Percentiles rank a stretch among this genome's conserved stretches.
These are phyloP conservation scores for Polyporus arcularius DNA, from an alignment of 768 basidiomycete species.

Conservation along the genomic window DNA sequence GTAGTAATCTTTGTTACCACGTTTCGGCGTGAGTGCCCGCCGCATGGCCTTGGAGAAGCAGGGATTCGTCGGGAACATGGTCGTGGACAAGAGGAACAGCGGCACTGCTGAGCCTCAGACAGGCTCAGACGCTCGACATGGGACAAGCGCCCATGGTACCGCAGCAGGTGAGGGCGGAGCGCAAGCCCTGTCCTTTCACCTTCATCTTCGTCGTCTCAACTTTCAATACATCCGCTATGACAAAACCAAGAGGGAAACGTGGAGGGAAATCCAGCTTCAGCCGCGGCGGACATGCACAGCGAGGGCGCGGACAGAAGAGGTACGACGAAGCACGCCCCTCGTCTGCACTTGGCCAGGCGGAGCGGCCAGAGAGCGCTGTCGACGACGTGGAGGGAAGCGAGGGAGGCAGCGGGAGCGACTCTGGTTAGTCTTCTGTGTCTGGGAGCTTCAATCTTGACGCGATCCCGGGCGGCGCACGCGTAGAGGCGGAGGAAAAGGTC, in stretches of 20 bases:
- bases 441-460: neutral
- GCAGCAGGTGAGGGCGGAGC: no score
- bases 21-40: constrained; percentile 78
- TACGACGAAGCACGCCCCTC: constrained; percentile 18
- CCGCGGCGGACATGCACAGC: constrained; percentile 15
- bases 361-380: constrained; percentile 60
- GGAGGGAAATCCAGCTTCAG: constrained; percentile 8
- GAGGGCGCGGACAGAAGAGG: constrained; percentile 14
- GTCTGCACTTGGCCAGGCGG: constrained; percentile 30
- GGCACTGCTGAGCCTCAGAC: no score
- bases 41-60: constrained; percentile 81
- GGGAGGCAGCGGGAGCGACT: constrained; percentile 34
- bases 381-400: constrained; percentile 45
- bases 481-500: constrained; percentile 19
- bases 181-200: neutral
- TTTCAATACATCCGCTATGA: neutral
- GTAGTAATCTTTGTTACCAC: constrained; percentile 95
- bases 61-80: constrained; percentile 69
- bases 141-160: no score
- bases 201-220: neutral
- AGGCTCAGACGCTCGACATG: no score
- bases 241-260: constrained; percentile 10
- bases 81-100: neutral
- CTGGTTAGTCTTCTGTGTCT: constrained; percentile 9
- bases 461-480: neutral